Conservation (phyloP, 2,329 filamentous ascomycete genomes). For the Spiromastix sp. region DNA sequence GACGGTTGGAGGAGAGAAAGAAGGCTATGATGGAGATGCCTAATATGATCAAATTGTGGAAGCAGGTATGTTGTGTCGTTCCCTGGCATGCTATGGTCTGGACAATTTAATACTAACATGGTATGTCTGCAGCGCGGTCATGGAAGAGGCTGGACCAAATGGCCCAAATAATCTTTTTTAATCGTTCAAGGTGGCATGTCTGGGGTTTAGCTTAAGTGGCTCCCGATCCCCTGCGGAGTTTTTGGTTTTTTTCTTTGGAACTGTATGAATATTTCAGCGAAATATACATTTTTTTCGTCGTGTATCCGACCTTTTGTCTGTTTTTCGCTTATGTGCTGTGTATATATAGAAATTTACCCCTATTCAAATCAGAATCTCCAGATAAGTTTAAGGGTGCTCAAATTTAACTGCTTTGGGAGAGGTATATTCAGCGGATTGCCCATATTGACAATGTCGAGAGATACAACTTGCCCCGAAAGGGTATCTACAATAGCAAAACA, state of each 20-base stretch:
- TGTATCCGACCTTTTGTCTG: neutral
- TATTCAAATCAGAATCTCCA: neutral
- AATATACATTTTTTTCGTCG: too few relatives aligned
- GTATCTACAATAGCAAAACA: too few relatives aligned
- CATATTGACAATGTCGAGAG: too few relatives aligned
- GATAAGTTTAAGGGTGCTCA: too few relatives aligned
- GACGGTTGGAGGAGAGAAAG: conserved; percentile 76
- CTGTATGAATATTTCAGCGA: neutral
- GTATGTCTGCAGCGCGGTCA: conserved; percentile 48
- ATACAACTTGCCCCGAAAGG: too few relatives aligned
- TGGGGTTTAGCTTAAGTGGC: too few relatives aligned
- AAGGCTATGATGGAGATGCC: conserved; percentile 94
- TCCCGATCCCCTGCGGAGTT: too few relatives aligned
- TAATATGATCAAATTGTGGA: conserved; percentile 83
- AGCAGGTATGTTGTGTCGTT: conserved; percentile 54
- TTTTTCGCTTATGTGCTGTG: neutral
- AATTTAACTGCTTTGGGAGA: too few relatives aligned
- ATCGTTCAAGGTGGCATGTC: too few relatives aligned
- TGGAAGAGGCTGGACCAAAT: conserved; percentile 65
- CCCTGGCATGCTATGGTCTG: too few relatives aligned
- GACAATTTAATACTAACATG: too few relatives aligned
- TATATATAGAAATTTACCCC: neutral
- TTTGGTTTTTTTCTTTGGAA: neutral
- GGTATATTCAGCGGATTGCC: too few relatives aligned
- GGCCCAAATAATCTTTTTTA: conserved; percentile 41